Evolutionary conservation across 345 rosid genomes (phyloP).

Genomic region (Lagerstroemia speciosa): DNA sequence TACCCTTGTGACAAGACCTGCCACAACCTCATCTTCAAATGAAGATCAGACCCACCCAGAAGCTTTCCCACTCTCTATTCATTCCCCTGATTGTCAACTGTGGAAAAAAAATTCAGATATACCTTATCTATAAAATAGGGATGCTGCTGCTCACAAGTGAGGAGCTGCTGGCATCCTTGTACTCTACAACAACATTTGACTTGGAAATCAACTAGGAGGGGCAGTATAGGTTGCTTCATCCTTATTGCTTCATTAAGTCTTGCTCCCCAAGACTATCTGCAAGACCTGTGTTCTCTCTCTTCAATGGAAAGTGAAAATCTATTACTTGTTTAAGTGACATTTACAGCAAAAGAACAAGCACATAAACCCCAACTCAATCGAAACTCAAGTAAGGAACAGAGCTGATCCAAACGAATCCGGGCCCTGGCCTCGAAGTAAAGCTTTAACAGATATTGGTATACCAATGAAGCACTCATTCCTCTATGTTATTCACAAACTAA

Average conservation of each 20-base stretch:
- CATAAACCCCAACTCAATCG: background rate
- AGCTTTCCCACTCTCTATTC: background rate
- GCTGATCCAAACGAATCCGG: background rate
- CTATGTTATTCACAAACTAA: background rate
- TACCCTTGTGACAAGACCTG: slow-evolving; percentile 79
- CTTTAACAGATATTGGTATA: background rate
- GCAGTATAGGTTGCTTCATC: background rate
- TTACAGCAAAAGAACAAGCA: background rate
- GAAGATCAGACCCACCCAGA: background rate
- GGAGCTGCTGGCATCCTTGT: background rate
- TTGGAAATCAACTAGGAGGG: background rate
- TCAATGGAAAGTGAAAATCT: background rate
- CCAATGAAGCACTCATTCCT: background rate
- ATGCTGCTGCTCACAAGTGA: background rate
- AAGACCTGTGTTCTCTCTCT: background rate
- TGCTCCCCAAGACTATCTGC: background rate
- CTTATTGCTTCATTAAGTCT: background rate
- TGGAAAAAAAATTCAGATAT: background rate
- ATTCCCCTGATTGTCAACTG: background rate
- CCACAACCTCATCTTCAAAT: slow-evolving; percentile 69
- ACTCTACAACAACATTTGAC: background rate
- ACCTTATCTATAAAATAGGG: background rate
- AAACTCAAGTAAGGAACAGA: background rate
- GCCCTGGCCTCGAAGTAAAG: background rate
- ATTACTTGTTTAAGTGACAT: background rate